A percentile compares a stretch with the other conserved stretches of the same genome.
phyloP scores from a whole-genome alignment of 345 rosid genomes.

The Kernera saxatilis region DNA sequence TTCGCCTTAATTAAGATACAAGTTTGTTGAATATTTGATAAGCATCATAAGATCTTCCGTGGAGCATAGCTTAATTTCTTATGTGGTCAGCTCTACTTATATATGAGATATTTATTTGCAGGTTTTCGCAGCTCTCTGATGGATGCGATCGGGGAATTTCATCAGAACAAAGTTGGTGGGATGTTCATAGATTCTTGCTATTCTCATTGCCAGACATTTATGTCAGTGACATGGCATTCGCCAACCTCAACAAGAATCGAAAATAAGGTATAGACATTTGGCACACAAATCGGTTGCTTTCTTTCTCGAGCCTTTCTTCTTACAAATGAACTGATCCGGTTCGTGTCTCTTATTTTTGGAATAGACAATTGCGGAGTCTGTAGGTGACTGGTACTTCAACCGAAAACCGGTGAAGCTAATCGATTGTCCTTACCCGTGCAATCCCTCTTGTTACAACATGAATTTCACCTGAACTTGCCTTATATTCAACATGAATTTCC shows the following conservation, averaged over 20 bases:
- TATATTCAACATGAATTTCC: background rate
- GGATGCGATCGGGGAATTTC: slow-evolving; percentile 42
- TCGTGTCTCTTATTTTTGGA: background rate
- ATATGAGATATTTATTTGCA: slow-evolving; percentile 8
- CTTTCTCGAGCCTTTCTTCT: background rate
- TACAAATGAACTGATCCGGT: background rate
- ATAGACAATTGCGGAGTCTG: slow-evolving; percentile 85
- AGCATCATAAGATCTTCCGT: background rate
- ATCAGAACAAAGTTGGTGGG: slow-evolving; percentile 44
- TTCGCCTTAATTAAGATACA: background rate
- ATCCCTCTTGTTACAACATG: slow-evolving; percentile 74
- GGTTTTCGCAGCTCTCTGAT: slow-evolving; percentile 69
- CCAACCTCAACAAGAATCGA: slow-evolving; percentile 58
- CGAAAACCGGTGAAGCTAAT: slow-evolving; percentile 51
- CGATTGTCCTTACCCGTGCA: slow-evolving; percentile 90
- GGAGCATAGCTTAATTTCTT: background rate
- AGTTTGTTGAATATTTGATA: background rate
- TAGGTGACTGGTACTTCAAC: slow-evolving; percentile 84
- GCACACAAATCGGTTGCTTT: background rate
- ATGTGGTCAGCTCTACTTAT: background rate
- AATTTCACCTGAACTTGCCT: slow-evolving; percentile 33
- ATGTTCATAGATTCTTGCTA: slow-evolving; percentile 84
- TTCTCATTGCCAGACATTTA: slow-evolving; percentile 69
- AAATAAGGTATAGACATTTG: slow-evolving; percentile 42
- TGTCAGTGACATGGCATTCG: slow-evolving; percentile 68